These are phyloP conservation scores for Leishmania tarentolae DNA, from an alignment of 208 protist species.

Conservation along the genomic window DNA sequence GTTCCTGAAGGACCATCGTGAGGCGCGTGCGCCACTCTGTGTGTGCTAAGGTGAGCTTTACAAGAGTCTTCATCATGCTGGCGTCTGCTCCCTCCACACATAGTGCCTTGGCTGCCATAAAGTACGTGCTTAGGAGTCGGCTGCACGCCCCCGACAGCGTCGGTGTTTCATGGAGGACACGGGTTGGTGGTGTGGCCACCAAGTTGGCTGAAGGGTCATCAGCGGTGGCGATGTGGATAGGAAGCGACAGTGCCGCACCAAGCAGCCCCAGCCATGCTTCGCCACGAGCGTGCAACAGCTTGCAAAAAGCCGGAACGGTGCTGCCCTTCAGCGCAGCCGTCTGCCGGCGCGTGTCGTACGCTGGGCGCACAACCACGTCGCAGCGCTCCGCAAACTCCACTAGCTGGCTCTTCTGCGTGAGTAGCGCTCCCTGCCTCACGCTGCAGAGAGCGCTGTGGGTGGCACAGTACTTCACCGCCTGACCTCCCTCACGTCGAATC, in stretches of 20 bases:
- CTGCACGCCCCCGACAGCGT: slow-evolving; percentile 53
- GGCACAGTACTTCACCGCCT: slow-evolving; percentile 44
- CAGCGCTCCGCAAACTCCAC: slow-evolving; percentile 72
- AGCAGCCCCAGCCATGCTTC: slow-evolving; percentile 50
- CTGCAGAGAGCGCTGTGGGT: slow-evolving; percentile 43
- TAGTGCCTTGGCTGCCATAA: slow-evolving; percentile 62
- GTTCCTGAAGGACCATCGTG: background rate
- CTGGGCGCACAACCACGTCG: slow-evolving; percentile 63
- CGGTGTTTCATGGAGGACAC: slow-evolving; percentile 18
- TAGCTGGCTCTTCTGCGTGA: slow-evolving; percentile 40
- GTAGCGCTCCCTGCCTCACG: slow-evolving; percentile 34
- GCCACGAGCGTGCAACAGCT: slow-evolving; percentile 20
- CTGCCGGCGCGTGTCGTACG: slow-evolving; percentile 27
- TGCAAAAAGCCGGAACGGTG: slow-evolving; percentile 8
- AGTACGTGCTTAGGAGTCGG: slow-evolving; percentile 68
- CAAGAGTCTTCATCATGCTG: slow-evolving; percentile 75
- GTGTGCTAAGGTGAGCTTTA: slow-evolving; percentile 71
- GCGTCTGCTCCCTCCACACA: slow-evolving; percentile 54
- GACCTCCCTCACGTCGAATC: slow-evolving; percentile 69
- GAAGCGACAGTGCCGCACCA: slow-evolving; percentile 16
- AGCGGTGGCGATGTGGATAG: background rate
- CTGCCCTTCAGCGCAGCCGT: slow-evolving; percentile 16
- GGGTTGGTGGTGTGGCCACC: background rate
- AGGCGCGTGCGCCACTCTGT: slow-evolving; percentile 46
- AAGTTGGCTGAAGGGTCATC: background rate